Conservation (phyloP, 2,329 filamentous ascomycete genomes). For the Xylaria arbuscula region DNA sequence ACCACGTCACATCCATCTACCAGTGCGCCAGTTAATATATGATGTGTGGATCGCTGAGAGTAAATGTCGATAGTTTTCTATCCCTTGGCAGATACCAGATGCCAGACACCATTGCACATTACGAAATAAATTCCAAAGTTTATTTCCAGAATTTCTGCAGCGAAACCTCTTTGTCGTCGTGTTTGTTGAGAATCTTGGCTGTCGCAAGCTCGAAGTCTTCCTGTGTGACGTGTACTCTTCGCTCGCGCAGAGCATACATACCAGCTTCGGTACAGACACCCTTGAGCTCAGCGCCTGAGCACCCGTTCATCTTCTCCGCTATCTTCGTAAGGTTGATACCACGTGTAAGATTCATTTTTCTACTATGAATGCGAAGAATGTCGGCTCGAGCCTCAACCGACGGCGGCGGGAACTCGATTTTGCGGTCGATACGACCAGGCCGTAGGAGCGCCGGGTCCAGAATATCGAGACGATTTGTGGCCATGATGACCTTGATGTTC, state of each 20-base stretch:
- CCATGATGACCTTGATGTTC: constrained; percentile 99
- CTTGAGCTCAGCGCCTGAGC: constrained; percentile 96
- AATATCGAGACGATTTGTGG: constrained; percentile 97
- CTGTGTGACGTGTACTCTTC: constrained; percentile 97
- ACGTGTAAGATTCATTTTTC: constrained; percentile 98
- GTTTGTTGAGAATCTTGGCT: constrained; percentile 99
- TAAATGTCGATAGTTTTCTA: constrained; percentile 7
- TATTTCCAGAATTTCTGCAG: constrained; percentile 89
- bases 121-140: constrained; percentile 21
- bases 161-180: constrained; percentile 96
- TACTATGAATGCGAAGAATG: constrained; percentile 95
- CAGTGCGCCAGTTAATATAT: constrained; percentile 15
- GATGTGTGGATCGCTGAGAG: constrained; percentile 11
- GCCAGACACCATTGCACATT: background rate
- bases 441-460: constrained; percentile 93
- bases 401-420: constrained; percentile 98
- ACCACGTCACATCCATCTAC: constrained; percentile 5
- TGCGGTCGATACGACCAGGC: constrained; percentile 97
- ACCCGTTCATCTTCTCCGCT: constrained; percentile 99
- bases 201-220: constrained; percentile 99
- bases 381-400: constrained; percentile 96
- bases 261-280: constrained; percentile 98
- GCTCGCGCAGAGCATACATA: constrained; percentile 96
- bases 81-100: constrained; percentile 1
- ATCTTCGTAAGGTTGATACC: constrained; percentile 99